Percentiles rank a stretch among this genome's conserved stretches.
These are phyloP conservation scores for Daldinia sp. DNA, from an alignment of 2,329 filamentous ascomycete genomes.

Conservation along the genomic window DNA sequence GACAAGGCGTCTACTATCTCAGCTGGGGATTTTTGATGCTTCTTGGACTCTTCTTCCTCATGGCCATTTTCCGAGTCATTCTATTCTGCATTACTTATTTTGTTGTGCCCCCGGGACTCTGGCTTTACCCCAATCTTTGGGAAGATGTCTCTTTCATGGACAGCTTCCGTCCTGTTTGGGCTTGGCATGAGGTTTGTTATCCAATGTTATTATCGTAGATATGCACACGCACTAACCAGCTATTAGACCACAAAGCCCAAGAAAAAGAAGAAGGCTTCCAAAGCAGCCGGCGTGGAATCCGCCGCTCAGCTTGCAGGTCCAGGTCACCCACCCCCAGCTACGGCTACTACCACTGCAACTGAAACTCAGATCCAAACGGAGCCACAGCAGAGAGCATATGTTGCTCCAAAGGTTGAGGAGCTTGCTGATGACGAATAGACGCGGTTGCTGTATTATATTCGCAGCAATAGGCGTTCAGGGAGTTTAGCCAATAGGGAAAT, in stretches of 20 bases:
- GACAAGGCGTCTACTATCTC: constrained; percentile 96
- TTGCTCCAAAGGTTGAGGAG: constrained; percentile 66
- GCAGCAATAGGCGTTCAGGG: constrained; percentile 48
- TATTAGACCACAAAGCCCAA: constrained; percentile 54
- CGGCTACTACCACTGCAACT: constrained; percentile 68
- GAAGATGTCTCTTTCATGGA: constrained; percentile 99
- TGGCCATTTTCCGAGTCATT: constrained; percentile 97
- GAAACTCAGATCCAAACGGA: constrained; percentile 65
- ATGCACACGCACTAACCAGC: constrained; percentile 21
- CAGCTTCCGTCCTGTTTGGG: constrained; percentile 95
- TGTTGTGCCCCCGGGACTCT: constrained; percentile 84
- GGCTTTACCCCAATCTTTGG: constrained; percentile 97
- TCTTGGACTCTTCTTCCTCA: constrained; percentile 93
- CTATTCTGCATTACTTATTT: constrained; percentile 95
- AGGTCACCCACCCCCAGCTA: constrained; percentile 64
- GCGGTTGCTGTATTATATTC: constrained; percentile 34
- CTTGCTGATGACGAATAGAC: constrained; percentile 62
- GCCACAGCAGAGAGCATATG: constrained; percentile 56
- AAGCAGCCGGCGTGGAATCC: constrained; percentile 51
- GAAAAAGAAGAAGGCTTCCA: constrained; percentile 70
- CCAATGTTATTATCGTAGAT: constrained; percentile 24
- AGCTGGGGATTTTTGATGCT: constrained; percentile 93
- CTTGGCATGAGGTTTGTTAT: constrained; percentile 89
- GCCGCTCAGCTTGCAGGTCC: constrained; percentile 62
- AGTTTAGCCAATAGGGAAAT: constrained; percentile 31